Evolutionary conservation across 2,329 filamentous ascomycete genomes (phyloP).

Genomic region (Talaromyces sp.): DNA sequence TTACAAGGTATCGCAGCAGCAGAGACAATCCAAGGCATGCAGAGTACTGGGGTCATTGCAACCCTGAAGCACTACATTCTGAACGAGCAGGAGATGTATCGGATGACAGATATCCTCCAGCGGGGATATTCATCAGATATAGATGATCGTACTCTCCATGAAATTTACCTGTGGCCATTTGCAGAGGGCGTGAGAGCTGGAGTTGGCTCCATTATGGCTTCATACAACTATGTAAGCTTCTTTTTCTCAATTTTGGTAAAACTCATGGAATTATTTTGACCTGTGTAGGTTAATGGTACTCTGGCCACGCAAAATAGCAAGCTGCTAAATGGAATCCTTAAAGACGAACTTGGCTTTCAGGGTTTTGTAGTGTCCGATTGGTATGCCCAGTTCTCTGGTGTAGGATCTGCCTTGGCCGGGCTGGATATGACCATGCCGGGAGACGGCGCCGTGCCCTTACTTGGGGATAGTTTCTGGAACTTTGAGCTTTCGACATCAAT

Average conservation of each 20-base stretch:
- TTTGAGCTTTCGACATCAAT: conserved; percentile 50
- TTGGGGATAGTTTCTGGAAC: conserved; percentile 51
- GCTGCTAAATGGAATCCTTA: conserved; percentile 62
- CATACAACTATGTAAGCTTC: conserved; percentile 35
- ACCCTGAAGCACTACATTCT: conserved; percentile 54
- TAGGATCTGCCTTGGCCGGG: conserved; percentile 55
- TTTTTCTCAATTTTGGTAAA: background rate
- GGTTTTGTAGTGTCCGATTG: conserved; percentile 68
- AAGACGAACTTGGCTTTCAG: conserved; percentile 69
- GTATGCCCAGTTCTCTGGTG: conserved; percentile 56
- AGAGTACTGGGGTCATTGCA: conserved; percentile 52
- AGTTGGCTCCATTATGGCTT: conserved; percentile 41
- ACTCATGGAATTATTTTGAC: background rate
- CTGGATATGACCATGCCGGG: conserved; percentile 68
- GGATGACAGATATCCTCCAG: conserved; percentile 42
- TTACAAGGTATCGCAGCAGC: conserved; percentile 51
- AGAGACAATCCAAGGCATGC: conserved; percentile 51
- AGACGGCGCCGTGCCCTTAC: conserved; percentile 47
- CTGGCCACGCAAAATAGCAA: conserved; percentile 64
- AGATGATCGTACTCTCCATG: conserved; percentile 45
- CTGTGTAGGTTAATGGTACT: conserved; percentile 55
- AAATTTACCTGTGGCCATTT: conserved; percentile 45
- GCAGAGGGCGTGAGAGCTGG: conserved; percentile 44
- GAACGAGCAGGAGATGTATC: conserved; percentile 40
- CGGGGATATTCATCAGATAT: conserved; percentile 43